Conservation (phyloP, 78 protist species). For the Dictyostelium firmibasis region DNA sequence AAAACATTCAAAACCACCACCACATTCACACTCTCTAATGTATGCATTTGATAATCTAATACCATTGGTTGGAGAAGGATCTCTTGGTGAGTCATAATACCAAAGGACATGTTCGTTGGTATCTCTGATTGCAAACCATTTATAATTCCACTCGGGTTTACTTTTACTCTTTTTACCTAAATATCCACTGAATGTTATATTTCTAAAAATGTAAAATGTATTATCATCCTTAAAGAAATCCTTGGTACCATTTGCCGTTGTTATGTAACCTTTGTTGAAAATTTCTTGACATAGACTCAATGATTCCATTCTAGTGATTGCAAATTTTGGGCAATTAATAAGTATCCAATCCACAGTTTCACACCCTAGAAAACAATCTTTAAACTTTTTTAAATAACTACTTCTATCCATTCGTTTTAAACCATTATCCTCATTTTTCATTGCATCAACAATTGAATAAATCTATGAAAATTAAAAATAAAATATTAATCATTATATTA, state of each 20-base stretch:
- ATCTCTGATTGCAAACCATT: conserved; percentile 60
- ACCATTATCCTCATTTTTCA: conserved; percentile 34
- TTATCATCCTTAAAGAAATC: conserved; percentile 58
- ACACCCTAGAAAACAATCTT: conserved; percentile 62
- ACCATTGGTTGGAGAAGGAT: conserved; percentile 25
- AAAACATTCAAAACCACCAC: conserved; percentile 42
- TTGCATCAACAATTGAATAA: conserved; percentile 28
- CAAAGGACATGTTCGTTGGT: conserved; percentile 38
- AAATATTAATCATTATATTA: too few relatives aligned
- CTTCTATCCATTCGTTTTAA: conserved; percentile 49
- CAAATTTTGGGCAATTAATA: conserved; percentile 1
- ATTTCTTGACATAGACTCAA: conserved; percentile 56
- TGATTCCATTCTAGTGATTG: conserved; percentile 23
- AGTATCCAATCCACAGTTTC: conserved; percentile 46
- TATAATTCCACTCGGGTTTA: conserved; percentile 24
- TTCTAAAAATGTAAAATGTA: conserved; percentile 67
- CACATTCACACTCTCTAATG: conserved; percentile 59
- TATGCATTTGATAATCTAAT: conserved; percentile 37
- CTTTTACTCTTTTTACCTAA: conserved; percentile 51
- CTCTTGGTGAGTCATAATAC: conserved; percentile 57
- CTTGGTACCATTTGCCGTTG: conserved; percentile 30
- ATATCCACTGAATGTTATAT: conserved; percentile 52
- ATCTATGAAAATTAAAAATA: conserved; percentile 10
- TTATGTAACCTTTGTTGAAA: conserved; percentile 27
- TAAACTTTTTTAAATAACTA: conserved; percentile 48